Percentiles rank a stretch among this genome's conserved stretches.
Conservation (phyloP, 176 grass and related monocot species). For the Rhynchospora tenuis region DNA sequence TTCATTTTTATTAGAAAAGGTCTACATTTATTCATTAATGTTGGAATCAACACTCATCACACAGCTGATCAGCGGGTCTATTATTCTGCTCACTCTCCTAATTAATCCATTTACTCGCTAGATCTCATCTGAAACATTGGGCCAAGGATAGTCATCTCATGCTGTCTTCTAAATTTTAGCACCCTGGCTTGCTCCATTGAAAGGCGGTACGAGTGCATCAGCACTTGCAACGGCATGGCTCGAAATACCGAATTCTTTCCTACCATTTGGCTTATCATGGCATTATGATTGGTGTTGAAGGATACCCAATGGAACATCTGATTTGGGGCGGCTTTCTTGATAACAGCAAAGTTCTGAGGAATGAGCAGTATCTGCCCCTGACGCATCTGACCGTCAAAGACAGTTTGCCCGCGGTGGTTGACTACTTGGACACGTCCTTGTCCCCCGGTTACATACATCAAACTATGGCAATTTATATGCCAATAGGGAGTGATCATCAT, state of each 20-base stretch:
- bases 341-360: neutral
- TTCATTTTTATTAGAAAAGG: too few species aligned
- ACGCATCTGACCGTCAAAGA: conserved; percentile 21
- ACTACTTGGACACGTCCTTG: conserved; percentile 17
- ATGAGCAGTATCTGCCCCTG: conserved; percentile 22
- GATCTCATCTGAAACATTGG: neutral
- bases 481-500: conserved; percentile 23
- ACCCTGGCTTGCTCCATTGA: conserved; percentile 1
- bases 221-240: conserved; percentile 17
- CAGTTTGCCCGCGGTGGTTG: conserved; percentile 19
- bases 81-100: neutral
- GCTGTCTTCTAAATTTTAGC: conserved; percentile 25
- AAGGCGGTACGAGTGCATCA: conserved; percentile 7
- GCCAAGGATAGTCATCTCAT: conserved; percentile 3
- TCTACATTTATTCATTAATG: neutral
- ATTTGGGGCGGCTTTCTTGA: neutral
- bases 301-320: conserved; percentile 21
- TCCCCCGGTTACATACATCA: too few species aligned
- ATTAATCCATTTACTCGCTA: neutral
- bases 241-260: conserved; percentile 28
- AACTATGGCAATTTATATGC: conserved; percentile 24
- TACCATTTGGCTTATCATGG: conserved; percentile 25
- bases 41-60: neutral
- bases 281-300: conserved; percentile 27
- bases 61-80: neutral